phyloP scores from a whole-genome alignment of 2,329 filamentous ascomycete genomes.

The Mollisia scopiformis region DNA sequence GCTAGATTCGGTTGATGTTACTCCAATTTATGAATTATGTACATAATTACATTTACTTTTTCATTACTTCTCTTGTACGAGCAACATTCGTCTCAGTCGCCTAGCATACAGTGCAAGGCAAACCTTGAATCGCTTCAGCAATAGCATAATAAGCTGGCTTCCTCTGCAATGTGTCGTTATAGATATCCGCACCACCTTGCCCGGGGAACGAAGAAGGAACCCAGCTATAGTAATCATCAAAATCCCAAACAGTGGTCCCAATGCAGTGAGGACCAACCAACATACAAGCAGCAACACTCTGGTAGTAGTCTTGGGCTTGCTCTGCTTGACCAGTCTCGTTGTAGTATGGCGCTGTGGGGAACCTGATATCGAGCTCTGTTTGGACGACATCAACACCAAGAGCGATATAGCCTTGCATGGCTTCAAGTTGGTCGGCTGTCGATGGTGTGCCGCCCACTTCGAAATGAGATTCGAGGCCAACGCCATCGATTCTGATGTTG shows the following conservation, averaged over 20 bases:
- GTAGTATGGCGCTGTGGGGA: not conserved
- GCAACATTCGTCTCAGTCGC: no score
- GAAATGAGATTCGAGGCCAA: conserved; percentile 1
- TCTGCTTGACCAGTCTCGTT: not conserved
- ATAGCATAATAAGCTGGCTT: conserved; percentile 11
- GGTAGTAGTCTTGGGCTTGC: conserved; percentile 4
- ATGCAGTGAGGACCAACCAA: not conserved
- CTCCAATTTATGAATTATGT: not conserved
- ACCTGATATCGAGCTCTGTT: not conserved
- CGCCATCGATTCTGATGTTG: not conserved
- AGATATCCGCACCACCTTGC: conserved; percentile 6
- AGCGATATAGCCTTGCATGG: not conserved
- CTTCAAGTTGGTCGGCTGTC: not conserved
- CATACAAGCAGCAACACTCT: conserved; percentile 5
- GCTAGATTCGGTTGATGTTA: not conserved
- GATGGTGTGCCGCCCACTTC: not conserved
- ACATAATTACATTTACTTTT: not conserved
- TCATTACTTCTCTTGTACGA: not conserved
- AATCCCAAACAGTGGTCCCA: conserved; percentile 8
- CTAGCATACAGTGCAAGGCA: conserved; percentile 2
- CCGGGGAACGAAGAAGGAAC: conserved; percentile 5
- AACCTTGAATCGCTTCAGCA: conserved; percentile 2
- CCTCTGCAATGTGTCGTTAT: not conserved
- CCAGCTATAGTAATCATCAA: conserved; percentile 10
- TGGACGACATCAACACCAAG: not conserved